A percentile compares a stretch with the other conserved stretches of the same genome.
Evolutionary conservation across 257 asterid species (phyloP).

Genomic region (Solanum pinnatisectum): DNA sequence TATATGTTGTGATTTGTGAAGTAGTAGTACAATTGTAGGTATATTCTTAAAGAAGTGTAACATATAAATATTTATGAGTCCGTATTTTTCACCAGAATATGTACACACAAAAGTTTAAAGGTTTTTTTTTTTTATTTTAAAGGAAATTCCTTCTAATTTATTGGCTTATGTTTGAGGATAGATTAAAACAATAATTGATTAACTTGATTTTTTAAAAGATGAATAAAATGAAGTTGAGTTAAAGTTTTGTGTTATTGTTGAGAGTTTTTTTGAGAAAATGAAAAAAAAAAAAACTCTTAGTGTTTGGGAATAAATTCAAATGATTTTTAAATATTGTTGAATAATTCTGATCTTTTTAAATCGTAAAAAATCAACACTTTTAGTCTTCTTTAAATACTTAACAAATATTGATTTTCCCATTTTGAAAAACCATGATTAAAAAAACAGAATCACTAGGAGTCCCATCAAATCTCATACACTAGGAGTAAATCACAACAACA

Average conservation of each 20-base stretch:
- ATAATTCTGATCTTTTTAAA: neutral
- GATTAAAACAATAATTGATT: neutral
- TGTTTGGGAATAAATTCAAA: neutral
- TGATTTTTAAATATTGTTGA: neutral
- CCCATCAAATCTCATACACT: neutral
- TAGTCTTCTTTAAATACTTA: neutral
- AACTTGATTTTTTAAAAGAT: neutral
- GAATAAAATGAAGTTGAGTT: neutral
- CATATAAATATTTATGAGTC: neutral
- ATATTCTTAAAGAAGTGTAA: neutral
- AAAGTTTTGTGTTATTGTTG: neutral
- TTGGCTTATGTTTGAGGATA: neutral
- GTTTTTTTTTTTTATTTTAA: too few species aligned
- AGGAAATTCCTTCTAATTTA: neutral
- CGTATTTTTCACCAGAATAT: neutral
- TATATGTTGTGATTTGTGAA: neutral
- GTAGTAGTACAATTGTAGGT: neutral
- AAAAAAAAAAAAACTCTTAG: neutral
- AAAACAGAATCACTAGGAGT: neutral
- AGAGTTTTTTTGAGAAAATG: neutral
- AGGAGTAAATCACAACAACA: neutral
- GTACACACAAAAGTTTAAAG: neutral
- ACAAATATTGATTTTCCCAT: neutral
- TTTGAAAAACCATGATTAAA: neutral
- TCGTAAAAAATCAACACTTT: neutral